Base-by-base conservation (phyloP, 208 protist genomes). In the Leptomonas pyrrhocoris region DNA sequence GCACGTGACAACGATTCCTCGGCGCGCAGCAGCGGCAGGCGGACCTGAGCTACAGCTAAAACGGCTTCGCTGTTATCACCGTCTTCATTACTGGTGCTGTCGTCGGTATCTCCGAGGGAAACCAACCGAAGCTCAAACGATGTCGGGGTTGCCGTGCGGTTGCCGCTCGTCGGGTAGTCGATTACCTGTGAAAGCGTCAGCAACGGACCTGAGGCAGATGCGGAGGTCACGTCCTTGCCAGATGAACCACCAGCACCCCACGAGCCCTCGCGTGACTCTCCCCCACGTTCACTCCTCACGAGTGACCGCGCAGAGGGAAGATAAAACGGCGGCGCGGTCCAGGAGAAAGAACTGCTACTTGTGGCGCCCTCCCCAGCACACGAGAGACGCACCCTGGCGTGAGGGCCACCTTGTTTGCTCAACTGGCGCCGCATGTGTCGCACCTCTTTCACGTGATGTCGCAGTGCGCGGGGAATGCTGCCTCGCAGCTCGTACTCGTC, bases 381-480 rank as follows among this genome's bases (percentile, higher is more conserved):
- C 46, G 55, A 43, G 2, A 65, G 60, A 8, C 31, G 31, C 60
- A 65, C 46, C 8, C 31, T n/a, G 4, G 2, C 31, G 15, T 27
- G 36, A 42, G 42, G n/a, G 48, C 7, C 18, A 23, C 5, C 36
- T 12, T 51, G 21, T n/a, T n/a, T 61, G 49, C 40, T 28, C 54
- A 75, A n/a, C 28, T 68, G 59, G 5, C 36, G 69, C 8, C 71
- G 62, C 38, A 77, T 56, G 11, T 45, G 36, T 15, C 56, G 71
- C 36, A 60, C 58, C 43, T 77, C 71, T 40, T 50, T 31, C 27
- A 71, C 3, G n/a, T 77, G 63, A 9, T 65, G 43, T n/a, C 63
- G 71, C 43, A 77, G 71, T n/a, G 56, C 25, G 27, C 57, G 55
- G 16, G 71, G 71, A 0, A 77, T 30, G 0, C 40, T 42, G 40